Evolutionary conservation across 2,329 filamentous ascomycete species (phyloP).

Genomic region (Lachnellula willkommii): DNA sequence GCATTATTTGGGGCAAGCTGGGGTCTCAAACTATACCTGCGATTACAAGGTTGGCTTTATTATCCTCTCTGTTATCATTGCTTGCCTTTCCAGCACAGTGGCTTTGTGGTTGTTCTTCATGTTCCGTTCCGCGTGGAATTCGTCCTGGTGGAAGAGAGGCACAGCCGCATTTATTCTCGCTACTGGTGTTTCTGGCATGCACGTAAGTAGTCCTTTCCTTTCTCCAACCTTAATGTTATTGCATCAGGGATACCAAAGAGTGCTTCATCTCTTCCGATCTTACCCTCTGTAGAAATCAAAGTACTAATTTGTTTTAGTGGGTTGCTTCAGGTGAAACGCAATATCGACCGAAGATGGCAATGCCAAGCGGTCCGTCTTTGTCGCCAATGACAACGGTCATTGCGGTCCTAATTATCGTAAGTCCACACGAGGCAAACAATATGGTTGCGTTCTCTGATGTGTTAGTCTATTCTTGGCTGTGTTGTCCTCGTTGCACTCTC

Average conservation of each 20-base stretch:
- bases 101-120: slow-evolving; percentile 74
- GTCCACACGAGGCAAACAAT: slow-evolving; percentile 24
- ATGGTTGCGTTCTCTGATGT: neutral
- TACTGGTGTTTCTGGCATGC: neutral
- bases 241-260: no score
- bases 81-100: slow-evolving; percentile 63
- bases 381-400: slow-evolving; percentile 60
- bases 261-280: no score
- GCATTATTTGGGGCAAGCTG: slow-evolving; percentile 84
- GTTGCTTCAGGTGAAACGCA: slow-evolving; percentile 66
- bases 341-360: slow-evolving; percentile 53
- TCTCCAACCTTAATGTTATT: no score
- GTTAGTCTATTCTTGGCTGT: slow-evolving; percentile 56
- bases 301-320: slow-evolving; percentile 35
- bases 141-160: slow-evolving; percentile 69
- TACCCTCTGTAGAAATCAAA: no score
- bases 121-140: slow-evolving; percentile 70
- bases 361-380: slow-evolving; percentile 30
- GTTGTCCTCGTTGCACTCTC: slow-evolving; percentile 50
- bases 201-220: no score
- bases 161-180: slow-evolving; percentile 48
- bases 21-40: slow-evolving; percentile 71
- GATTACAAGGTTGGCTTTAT: slow-evolving; percentile 53
- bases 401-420: slow-evolving; percentile 65
- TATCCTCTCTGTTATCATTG: slow-evolving; percentile 64